Evolutionary conservation across 2,329 filamentous ascomycete genomes (phyloP).

Genomic region (Parastagonospora avenae): DNA sequence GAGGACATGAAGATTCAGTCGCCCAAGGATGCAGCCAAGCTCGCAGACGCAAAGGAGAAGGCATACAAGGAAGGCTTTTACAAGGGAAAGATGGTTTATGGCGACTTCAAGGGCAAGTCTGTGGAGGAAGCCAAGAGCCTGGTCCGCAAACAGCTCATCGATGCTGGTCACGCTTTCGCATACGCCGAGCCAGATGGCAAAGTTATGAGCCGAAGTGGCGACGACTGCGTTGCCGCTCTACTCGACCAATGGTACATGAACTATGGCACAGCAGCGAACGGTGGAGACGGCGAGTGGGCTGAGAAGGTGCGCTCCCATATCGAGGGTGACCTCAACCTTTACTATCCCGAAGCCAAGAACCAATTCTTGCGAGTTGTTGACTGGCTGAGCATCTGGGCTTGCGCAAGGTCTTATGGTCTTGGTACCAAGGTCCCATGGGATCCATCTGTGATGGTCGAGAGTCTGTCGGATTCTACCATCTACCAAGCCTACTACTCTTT

Average conservation of each 20-base stretch:
- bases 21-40: constrained; percentile 88
- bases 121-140: constrained; percentile 88
- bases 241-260: constrained; percentile 99
- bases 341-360: constrained; percentile 63
- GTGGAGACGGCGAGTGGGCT: constrained; percentile 80
- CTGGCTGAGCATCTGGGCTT: constrained; percentile 89
- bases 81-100: constrained; percentile 86
- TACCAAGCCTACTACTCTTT: constrained; percentile 78
- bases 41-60: constrained; percentile 92
- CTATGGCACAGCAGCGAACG: constrained; percentile 70
- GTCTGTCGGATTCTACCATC: constrained; percentile 87
- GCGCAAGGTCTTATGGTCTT: constrained; percentile 86
- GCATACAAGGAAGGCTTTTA: constrained; percentile 99
- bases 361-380: constrained; percentile 80
- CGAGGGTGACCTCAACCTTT: constrained; percentile 74
- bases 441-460: constrained; percentile 85
- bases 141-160: constrained; percentile 77
- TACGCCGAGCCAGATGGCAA: constrained; percentile 91
- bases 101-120: constrained; percentile 84
- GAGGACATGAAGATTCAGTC: constrained; percentile 96
- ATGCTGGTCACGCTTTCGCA: constrained; percentile 78
- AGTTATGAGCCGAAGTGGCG: constrained; percentile 86
- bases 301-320: constrained; percentile 60
- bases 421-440: constrained; percentile 97
- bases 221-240: constrained; percentile 90